Evolutionary conservation across 2,329 filamentous ascomycete genomes (phyloP).

Genomic region (Arthroderma sp.): DNA sequence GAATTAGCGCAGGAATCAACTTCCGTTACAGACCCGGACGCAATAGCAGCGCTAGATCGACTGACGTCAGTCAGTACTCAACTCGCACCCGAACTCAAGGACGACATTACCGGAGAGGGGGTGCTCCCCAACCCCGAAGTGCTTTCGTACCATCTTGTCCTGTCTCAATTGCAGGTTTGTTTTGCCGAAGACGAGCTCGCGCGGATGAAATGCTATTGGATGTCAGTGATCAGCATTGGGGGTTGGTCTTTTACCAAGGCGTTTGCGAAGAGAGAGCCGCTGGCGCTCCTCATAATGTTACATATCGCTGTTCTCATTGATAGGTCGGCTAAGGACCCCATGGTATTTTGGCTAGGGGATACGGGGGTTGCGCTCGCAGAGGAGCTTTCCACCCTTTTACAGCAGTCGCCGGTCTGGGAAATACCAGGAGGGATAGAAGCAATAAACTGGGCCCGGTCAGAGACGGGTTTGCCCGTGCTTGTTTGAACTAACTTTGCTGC

Average conservation of each 20-base stretch:
- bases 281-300: neutral
- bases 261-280: neutral
- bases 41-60: neutral
- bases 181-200: neutral
- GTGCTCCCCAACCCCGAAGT: neutral
- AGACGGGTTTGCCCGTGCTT: neutral
- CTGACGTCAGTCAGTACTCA: neutral
- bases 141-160: neutral
- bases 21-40: neutral
- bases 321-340: neutral
- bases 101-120: neutral
- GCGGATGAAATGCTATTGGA: neutral
- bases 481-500: no score
- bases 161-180: neutral
- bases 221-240: neutral
- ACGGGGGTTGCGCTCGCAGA: neutral
- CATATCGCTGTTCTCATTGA: neutral
- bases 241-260: neutral
- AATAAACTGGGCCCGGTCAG: neutral
- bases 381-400: neutral
- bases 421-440: neutral
- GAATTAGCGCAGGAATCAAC: neutral
- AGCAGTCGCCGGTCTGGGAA: neutral
- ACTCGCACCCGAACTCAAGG: neutral
- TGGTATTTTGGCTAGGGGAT: neutral